Evolutionary conservation across 2,329 filamentous ascomycete genomes (phyloP).

Genomic region (Paecilomyces sp.): DNA sequence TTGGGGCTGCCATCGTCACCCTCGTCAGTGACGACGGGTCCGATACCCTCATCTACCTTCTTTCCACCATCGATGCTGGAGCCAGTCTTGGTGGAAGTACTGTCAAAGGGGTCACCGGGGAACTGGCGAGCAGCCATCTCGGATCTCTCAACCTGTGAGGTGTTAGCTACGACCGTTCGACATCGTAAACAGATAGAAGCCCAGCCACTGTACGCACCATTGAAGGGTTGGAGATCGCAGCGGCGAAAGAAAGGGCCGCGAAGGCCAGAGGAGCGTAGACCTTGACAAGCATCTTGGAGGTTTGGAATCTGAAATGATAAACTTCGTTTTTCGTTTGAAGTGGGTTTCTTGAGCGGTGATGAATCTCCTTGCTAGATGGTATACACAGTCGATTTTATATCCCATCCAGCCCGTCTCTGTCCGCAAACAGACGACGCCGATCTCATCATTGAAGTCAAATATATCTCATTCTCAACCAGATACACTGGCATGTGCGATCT

Average conservation of each 20-base stretch:
- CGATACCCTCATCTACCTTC: no score
- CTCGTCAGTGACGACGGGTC: no score
- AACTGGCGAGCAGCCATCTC: neutral
- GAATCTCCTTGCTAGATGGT: neutral
- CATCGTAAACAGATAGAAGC: no score
- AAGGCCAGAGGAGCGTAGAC: neutral
- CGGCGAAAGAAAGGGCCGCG: neutral
- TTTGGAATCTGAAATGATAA: neutral
- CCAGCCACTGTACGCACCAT: neutral
- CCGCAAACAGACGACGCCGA: neutral
- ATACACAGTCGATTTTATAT: neutral
- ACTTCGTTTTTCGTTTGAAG: neutral
- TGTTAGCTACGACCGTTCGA: no score
- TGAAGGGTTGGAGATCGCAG: neutral
- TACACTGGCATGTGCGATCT: no score
- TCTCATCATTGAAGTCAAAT: neutral
- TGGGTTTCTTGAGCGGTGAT: neutral
- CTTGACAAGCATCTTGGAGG: neutral
- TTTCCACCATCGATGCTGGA: neutral
- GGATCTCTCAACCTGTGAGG: neutral
- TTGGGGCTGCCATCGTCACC: no score
- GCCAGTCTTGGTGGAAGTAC: neutral
- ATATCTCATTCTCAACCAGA: neutral
- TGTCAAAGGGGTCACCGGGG: neutral
- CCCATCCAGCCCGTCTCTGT: neutral